Conservation (phyloP, 2,329 filamentous ascomycete species). For the Chaetomium globosum region DNA sequence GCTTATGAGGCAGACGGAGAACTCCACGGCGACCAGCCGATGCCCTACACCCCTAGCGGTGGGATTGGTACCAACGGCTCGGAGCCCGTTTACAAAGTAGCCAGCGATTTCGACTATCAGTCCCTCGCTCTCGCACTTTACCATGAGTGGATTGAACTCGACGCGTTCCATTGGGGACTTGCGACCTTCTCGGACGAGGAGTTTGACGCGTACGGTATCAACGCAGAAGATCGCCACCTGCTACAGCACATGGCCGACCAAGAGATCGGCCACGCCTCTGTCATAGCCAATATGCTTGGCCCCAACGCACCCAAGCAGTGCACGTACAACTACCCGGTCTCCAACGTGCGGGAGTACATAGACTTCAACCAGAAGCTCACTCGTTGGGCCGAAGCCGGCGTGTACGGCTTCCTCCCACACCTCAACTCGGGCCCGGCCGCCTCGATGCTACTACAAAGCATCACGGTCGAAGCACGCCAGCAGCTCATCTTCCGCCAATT, state of each 20-base stretch:
- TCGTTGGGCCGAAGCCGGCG: constrained; percentile 75
- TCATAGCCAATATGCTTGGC: constrained; percentile 78
- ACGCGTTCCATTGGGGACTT: constrained; percentile 77
- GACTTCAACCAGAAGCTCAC: constrained; percentile 88
- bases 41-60: constrained; percentile 71
- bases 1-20: constrained; percentile 72
- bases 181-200: constrained; percentile 69
- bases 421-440: constrained; percentile 75
- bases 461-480: constrained; percentile 78
- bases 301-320: constrained; percentile 70
- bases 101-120: constrained; percentile 82
- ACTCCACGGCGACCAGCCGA: constrained; percentile 68
- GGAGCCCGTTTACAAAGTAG: constrained; percentile 72
- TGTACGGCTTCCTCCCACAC: constrained; percentile 79
- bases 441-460: constrained; percentile 72
- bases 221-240: constrained; percentile 67
- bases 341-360: constrained; percentile 73
- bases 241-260: constrained; percentile 78
- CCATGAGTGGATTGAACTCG: constrained; percentile 83
- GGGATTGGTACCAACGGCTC: constrained; percentile 79
- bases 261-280: constrained; percentile 75
- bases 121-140: constrained; percentile 75
- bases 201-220: constrained; percentile 69
- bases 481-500: constrained; percentile 86
- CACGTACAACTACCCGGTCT: constrained; percentile 79